Percentiles rank a stretch among this genome's conserved stretches.
Evolutionary conservation across 306 rosid species (phyloP).

Genomic region (Canavalia gladiata): DNA sequence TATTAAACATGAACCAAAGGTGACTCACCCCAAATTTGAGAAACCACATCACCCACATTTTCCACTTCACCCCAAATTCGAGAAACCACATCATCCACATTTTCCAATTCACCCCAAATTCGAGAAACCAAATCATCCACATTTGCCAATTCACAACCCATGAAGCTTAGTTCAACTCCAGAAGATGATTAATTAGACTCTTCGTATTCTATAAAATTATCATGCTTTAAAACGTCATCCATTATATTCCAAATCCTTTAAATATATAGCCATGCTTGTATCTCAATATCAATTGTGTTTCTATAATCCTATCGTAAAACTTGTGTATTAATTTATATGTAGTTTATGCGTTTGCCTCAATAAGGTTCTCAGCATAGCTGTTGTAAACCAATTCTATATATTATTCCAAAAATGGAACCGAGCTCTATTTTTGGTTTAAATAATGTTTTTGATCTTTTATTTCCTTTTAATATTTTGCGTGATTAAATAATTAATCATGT

Average conservation of each 20-base stretch:
- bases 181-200: not conserved
- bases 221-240: not conserved
- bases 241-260: not conserved
- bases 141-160: slow-evolving; percentile 38
- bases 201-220: not conserved
- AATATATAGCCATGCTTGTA: not conserved
- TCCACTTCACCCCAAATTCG: not conserved
- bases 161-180: not conserved
- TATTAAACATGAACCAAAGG: slow-evolving; percentile 24
- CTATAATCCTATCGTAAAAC: not conserved
- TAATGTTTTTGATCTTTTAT: not conserved
- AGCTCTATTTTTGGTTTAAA: slow-evolving; percentile 8
- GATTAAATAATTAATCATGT: not conserved
- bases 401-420: slow-evolving; percentile 2
- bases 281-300: not conserved
- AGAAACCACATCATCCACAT: slow-evolving; percentile 9
- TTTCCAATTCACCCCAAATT: not conserved
- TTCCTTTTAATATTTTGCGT: not conserved
- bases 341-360: not conserved
- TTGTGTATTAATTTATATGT: not conserved
- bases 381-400: not conserved
- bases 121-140: no score
- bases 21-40: not conserved
- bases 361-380: not conserved
- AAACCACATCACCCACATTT: not conserved